Evolutionary conservation across 306 rosid genomes (phyloP), one percentile per base, ranked within the genome.

Genomic region (Lotus japonicus): DNA sequence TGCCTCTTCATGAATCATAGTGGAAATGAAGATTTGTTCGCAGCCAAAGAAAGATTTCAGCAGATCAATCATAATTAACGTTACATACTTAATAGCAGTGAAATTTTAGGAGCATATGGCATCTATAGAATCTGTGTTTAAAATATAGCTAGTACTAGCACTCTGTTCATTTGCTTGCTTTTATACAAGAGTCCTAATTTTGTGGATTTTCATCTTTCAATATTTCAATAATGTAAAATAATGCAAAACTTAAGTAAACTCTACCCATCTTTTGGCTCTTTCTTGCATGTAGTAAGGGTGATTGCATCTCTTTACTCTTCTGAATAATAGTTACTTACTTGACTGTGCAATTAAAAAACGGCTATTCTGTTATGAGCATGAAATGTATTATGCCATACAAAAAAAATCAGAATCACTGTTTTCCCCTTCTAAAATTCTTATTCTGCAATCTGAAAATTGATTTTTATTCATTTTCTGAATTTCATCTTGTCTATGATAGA

Each of bases 81-180:
- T 9, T 55, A 31, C 36, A 31, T 43, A 52, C 64, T 14, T 14
- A 15, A 38, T 58, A 57, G 38, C 38, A 53, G 42, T 58, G 60
- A 58, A 57, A 48, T 57, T 69, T 63, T 54, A 28, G 36, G 67
- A 43, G 57, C 28, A 45, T 19, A 28, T 65, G 39, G 19, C 44
- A 66, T 39, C 45, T 41, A 49, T 21, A 31, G 54, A 72, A 43
- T 70, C 21, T 51, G 39, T 51, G 39, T 58, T 64, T 71, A 68
- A 60, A 54, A 52, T 26, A 39, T 52, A 35, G 52, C 74, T 26
- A 65, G 48, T 70, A 46, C 28, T 64, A 21, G 17, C 19, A 28
- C 23, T 67, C 26, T 38, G 4, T 21, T 39, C 35, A 28, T 18
- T 41, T 59, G 63, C 57, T 39, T 58, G 65, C 58, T 12, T 36